A percentile compares a stretch with the other conserved stretches of the same genome.
Conservation (phyloP, 2,329 filamentous ascomycete species). For the Alternaria atra region DNA sequence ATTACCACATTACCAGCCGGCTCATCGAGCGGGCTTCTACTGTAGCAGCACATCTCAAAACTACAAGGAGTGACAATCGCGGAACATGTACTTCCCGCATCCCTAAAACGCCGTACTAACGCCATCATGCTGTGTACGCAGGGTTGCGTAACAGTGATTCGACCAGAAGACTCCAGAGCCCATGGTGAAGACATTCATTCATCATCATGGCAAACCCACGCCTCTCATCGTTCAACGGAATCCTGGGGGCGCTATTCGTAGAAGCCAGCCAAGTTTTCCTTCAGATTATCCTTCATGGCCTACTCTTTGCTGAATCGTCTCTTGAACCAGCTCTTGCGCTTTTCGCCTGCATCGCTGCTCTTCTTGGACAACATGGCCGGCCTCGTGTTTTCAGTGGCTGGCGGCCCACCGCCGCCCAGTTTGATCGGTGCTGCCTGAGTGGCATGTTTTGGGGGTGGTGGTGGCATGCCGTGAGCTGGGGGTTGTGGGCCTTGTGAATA, state of each 20-base stretch:
- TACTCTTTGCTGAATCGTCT: constrained; percentile 77
- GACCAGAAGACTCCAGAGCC: constrained; percentile 11
- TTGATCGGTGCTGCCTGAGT: constrained; percentile 37
- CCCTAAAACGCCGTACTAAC: constrained; percentile 22
- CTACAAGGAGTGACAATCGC: constrained; percentile 29
- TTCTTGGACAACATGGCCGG: constrained; percentile 37
- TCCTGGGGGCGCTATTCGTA: constrained; percentile 3
- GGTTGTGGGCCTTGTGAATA: constrained; percentile 19
- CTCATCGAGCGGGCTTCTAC: constrained; percentile 13
- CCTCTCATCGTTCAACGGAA: constrained; percentile 6
- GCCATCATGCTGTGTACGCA: constrained; percentile 16
- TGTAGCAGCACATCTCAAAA: constrained; percentile 21
- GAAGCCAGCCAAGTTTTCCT: constrained; percentile 1
- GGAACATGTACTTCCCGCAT: constrained; percentile 11
- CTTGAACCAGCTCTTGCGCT: constrained; percentile 91
- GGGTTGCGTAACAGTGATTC: constrained; percentile 15
- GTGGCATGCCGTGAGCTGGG: constrained; percentile 13
- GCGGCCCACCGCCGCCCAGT: constrained; percentile 27
- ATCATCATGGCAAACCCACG: constrained; percentile 19
- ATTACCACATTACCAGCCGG: constrained; percentile 35
- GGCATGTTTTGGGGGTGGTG: constrained; percentile 29
- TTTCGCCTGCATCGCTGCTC: constrained; percentile 52
- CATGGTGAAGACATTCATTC: constrained; percentile 9
- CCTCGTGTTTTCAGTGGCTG: constrained; percentile 17
- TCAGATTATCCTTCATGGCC: background rate